Evolutionary conservation across 768 basidiomycete species (phyloP).

Genomic region (Pleurotus djamor): DNA sequence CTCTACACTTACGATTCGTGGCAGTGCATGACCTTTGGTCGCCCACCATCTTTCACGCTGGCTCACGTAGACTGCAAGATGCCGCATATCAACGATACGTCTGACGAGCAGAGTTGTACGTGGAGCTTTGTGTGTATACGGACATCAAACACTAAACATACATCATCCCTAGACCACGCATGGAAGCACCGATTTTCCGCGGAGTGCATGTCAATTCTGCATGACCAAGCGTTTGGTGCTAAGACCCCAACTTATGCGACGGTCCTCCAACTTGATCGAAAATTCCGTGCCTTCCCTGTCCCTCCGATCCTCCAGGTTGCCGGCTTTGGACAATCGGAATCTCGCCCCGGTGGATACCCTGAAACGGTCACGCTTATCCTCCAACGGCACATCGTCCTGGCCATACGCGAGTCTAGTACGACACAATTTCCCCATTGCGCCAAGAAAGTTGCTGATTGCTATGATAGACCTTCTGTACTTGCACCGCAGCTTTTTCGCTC

Average conservation of each 20-base stretch:
- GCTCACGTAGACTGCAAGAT: slow-evolving; percentile 68
- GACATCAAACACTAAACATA: slow-evolving; percentile 4
- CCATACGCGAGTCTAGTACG: slow-evolving; percentile 69
- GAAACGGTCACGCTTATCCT: slow-evolving; percentile 54
- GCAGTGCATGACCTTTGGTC: slow-evolving; percentile 63
- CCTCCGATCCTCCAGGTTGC: slow-evolving; percentile 65
- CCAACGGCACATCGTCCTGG: slow-evolving; percentile 66
- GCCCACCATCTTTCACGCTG: slow-evolving; percentile 66
- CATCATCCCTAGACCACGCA: slow-evolving; percentile 42
- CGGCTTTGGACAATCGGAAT: slow-evolving; percentile 59
- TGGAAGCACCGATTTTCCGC: slow-evolving; percentile 73
- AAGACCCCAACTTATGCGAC: slow-evolving; percentile 68
- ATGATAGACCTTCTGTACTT: slow-evolving; percentile 62
- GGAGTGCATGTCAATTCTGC: slow-evolving; percentile 67
- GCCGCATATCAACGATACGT: slow-evolving; percentile 45
- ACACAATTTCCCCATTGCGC: slow-evolving; percentile 12
- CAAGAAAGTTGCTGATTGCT: neutral
- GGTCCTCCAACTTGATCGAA: slow-evolving; percentile 64
- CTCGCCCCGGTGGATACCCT: slow-evolving; percentile 38
- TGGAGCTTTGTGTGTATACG: slow-evolving; percentile 10
- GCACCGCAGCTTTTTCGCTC: slow-evolving; percentile 72
- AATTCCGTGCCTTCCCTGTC: slow-evolving; percentile 66
- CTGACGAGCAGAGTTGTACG: slow-evolving; percentile 62
- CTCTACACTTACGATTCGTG: slow-evolving; percentile 51
- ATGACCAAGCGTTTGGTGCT: slow-evolving; percentile 72